These are phyloP conservation scores for Dictyostelium discoideum DNA, from an alignment of 78 protist genomes.

Conservation along the genomic window dicty_2.7 NC_007088.5:3345501-3346000, in stretches of 20 bases:
- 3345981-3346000: background rate
- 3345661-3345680: constrained; percentile 45
- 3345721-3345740: constrained; percentile 61
- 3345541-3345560: constrained; percentile 54
- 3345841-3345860: background rate
- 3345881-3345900: background rate
- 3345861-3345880: constrained; percentile 4
- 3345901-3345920: background rate
- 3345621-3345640: constrained; percentile 49
- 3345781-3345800: constrained; percentile 5
- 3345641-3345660: constrained; percentile 52
- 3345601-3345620: constrained; percentile 57
- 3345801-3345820: constrained; percentile 44
- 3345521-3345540: constrained; percentile 22
- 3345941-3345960: background rate
- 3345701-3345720: constrained; percentile 68
- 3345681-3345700: constrained; percentile 65
- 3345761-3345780: constrained; percentile 26
- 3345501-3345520: background rate
- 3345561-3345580: constrained; percentile 55
- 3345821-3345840: constrained; percentile 21
- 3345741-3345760: constrained; percentile 15
- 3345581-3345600: constrained; percentile 58
- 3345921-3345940: background rate
- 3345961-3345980: too few relatives aligned